Base-by-base conservation (phyloP, 345 rosid species). In the Euphorbia tirucalli region DNA sequence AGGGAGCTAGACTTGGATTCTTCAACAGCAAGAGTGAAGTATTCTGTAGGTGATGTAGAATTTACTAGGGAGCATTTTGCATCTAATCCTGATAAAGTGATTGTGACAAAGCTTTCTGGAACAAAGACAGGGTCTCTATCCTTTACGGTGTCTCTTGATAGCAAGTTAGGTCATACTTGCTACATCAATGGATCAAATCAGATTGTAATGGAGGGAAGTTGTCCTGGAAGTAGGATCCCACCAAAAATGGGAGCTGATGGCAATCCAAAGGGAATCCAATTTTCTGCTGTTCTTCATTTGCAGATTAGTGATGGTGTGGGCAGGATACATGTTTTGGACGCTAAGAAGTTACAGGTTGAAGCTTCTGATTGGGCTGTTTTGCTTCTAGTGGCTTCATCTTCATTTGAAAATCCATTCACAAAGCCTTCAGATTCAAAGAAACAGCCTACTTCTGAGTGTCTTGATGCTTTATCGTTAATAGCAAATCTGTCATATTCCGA, bases 1-100 rank as follows among this genome's bases (percentile, higher is more conserved):
- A 87, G 97, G 78, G 97, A 93, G 80, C 91, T 93, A 5, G 94
- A 93, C 78, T 87, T 93, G 76, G 88, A 88, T 74, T 87, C 89
- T 46, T 94, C 97, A 57, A 83, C 93, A 9, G 89, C 86, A 37
- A 81, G 70, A 72, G 84, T 90, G 59, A 83, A 80, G 41, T 91
- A 91, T 77, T 73, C 84, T 4, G 97, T 82, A 21, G 93, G 84
- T 48, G 77, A 70, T 72, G 85, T 86, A 54, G 85, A 82, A 31
- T 90, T 71, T 65, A 85, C 81, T 0, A 80, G 96, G 73, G 96
- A 91, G 27, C 81, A 83, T 76, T 93, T 93, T 60, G 87, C 90
- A 64, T 91, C 97, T n/a, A 71, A 83, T 81, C 87, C 93, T 1
- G 85, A 93, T 79, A 90, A 92, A 76, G 92, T 85, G 0, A 83